Evolutionary conservation across 2,329 filamentous ascomycete species (phyloP), one percentile per base, ranked within the genome.

Genomic region (Aspergillus sp.): DNA sequence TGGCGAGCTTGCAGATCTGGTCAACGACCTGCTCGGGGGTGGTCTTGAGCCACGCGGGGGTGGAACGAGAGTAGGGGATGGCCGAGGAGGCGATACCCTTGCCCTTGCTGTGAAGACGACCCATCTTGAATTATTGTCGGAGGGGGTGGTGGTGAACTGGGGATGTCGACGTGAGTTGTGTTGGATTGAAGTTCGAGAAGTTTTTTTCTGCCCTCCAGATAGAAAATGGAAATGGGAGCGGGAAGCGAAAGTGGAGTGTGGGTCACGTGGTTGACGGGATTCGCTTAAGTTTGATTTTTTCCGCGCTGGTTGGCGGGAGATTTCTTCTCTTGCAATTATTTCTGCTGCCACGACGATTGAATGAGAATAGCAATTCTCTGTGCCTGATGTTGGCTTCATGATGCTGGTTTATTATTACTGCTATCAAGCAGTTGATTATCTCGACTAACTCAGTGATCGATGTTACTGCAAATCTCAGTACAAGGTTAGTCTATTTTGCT

Each of bases 91-190:
- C 90, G 78, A 98, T 98, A 76, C 93, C 94, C 88, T 97, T 97
- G 80, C 93, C 91, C 69, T 96, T 95, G 83, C 82, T 88, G 86
- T 98, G 94, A 86, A 97, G 85, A 82, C 91, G 85, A 85, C 90
- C 52, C 52, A 55, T 55, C 44, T 50, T 55, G 52, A 49, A 44
- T 42, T 40, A 12, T 39, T 49, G 46, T 42, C 40, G 46, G 56
- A 49, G 53, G 51, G 19, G 42, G 44, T 44, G 44, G 48, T 55
- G 49, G 53, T 58, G 53, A 52, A 47, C 49, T 48, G 48, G 37
- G 19, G 54, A 63, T 61, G 61, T 59, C 60, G 61, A 60, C 57
- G 54, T 56, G 12, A 13, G 37, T 40, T 44, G 42, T 32, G 33
- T 28, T 11, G 43, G 10, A 34, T 13, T 33, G 46, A 49, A 44